Conservation (phyloP, 2,329 filamentous ascomycete species). For the Alternaria gaisen region DNA sequence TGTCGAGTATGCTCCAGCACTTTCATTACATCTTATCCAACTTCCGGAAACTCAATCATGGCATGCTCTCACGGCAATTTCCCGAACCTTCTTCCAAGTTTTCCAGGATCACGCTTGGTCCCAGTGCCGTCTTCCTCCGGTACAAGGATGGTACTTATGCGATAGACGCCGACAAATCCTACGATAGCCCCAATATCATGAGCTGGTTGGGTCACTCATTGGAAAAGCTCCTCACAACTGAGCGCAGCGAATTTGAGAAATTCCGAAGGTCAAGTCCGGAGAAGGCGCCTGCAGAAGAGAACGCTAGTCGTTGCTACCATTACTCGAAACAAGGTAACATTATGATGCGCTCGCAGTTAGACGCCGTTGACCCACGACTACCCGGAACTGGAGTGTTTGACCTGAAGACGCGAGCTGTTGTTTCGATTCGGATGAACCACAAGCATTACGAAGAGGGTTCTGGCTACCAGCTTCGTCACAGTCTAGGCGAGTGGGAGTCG, state of each 20-base stretch:
- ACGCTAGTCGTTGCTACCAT: slow-evolving; percentile 68
- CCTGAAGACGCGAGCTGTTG: slow-evolving; percentile 90
- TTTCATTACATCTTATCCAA: slow-evolving; percentile 91
- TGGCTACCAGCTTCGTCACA: slow-evolving; percentile 84
- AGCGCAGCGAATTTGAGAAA: slow-evolving; percentile 83
- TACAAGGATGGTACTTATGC: slow-evolving; percentile 88
- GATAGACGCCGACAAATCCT: slow-evolving; percentile 95
- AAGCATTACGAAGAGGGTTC: slow-evolving; percentile 74
- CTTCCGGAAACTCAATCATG: slow-evolving; percentile 77
- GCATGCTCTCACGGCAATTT: slow-evolving; percentile 74
- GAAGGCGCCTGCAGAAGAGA: slow-evolving; percentile 76
- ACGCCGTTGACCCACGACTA: slow-evolving; percentile 84
- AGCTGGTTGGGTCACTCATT: slow-evolving; percentile 94
- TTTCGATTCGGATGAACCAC: slow-evolving; percentile 90
- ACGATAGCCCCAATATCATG: slow-evolving; percentile 82
- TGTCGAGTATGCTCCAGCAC: slow-evolving; percentile 86
- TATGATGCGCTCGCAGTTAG: slow-evolving; percentile 92
- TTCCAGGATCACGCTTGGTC: slow-evolving; percentile 75
- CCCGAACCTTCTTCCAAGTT: slow-evolving; percentile 68
- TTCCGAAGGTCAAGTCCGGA: slow-evolving; percentile 69
- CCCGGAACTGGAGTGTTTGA: slow-evolving; percentile 96
- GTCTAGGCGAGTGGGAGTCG: slow-evolving; percentile 83
- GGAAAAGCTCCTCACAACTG: slow-evolving; percentile 90
- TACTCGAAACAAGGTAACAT: slow-evolving; percentile 89
- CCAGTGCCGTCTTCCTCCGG: slow-evolving; percentile 79